Percentiles rank a stretch among this genome's conserved stretches.
These are phyloP conservation scores for Helotiales sp. DNA, from an alignment of 2,329 filamentous ascomycete genomes.

Conservation along the genomic window DNA sequence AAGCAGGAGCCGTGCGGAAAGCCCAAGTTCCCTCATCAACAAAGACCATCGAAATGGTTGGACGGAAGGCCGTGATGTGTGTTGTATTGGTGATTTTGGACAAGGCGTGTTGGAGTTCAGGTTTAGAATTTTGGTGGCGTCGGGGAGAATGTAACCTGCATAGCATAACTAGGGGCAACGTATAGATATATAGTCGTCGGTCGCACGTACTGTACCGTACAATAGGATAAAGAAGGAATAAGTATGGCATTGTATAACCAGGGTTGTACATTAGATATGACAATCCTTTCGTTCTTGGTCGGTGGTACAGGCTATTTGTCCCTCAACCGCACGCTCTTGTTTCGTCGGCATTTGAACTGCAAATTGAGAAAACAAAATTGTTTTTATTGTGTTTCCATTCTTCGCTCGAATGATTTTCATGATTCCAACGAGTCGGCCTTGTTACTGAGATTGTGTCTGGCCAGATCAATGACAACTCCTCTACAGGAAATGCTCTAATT, in stretches of 20 bases:
- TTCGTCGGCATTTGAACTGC: neutral
- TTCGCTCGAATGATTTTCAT: too few relatives aligned
- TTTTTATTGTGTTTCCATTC: neutral
- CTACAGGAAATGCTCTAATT: neutral
- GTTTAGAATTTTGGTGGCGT: neutral
- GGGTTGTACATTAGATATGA: neutral
- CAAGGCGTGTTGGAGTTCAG: neutral
- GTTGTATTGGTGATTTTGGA: neutral
- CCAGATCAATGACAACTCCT: neutral
- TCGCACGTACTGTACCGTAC: neutral
- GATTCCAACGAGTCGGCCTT: neutral
- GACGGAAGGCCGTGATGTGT: neutral
- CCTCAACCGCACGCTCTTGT: neutral
- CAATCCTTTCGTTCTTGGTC: neutral
- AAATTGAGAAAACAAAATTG: neutral
- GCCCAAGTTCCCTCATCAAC: constrained; percentile 2
- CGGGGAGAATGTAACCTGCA: neutral
- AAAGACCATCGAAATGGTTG: neutral
- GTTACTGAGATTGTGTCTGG: neutral
- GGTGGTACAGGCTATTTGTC: neutral
- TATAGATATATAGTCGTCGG: neutral
- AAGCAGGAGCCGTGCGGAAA: neutral
- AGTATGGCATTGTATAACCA: neutral
- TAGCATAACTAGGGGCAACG: neutral
- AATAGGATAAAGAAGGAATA: neutral